Evolutionary conservation across 306 rosid species (phyloP), one percentile per base, ranked within the genome.

Genomic region (Medicago lupulina): DNA sequence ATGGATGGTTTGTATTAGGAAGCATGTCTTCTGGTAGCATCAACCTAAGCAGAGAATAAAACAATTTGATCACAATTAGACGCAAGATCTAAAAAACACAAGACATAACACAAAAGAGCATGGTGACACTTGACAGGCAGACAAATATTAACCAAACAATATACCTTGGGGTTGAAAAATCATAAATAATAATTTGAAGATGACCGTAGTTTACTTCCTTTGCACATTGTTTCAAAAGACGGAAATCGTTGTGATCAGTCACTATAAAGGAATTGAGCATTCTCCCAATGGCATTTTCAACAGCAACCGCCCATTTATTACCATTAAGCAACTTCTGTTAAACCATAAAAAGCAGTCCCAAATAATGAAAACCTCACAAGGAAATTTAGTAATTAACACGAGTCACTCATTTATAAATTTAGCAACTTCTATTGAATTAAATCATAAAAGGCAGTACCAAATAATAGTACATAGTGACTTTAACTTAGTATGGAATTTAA

Each of bases 241-340:
- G 97, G 73, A 84, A 87, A 76, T 95, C 98, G 81, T 79, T 82
- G 82, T 90, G 96, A 85, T 90, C 81, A 18, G 96, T 89, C 75
- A 95, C 98, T 50, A 95, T 90, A 84, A 95, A 94, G 71, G 97
- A 87, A 84, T 92, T 92, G 63, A 95, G 90, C 89, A 92, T 74
- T 83, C 78, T 89, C 73, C 98, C 98, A 68, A 95, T 58, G 57
- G 98, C 98, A 81, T 70, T 65, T 83, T 95, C 98, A 80, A 90
- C 79, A 38, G 95, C 91, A 39, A 76, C 64, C 51, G 93, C 98
- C 98, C 98, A 94, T 71, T 64, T 60, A 68, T 95, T 88, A 9
- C 84, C 97, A 73, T 86, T 80, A 39, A 76, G 81, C 87, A 95
- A 86, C 72, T 83, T 89, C 98, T 95, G 89, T 84, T 67, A 80